Conservation (phyloP, 140 eudicot genomes). For the Senecio squalidus region DNA sequence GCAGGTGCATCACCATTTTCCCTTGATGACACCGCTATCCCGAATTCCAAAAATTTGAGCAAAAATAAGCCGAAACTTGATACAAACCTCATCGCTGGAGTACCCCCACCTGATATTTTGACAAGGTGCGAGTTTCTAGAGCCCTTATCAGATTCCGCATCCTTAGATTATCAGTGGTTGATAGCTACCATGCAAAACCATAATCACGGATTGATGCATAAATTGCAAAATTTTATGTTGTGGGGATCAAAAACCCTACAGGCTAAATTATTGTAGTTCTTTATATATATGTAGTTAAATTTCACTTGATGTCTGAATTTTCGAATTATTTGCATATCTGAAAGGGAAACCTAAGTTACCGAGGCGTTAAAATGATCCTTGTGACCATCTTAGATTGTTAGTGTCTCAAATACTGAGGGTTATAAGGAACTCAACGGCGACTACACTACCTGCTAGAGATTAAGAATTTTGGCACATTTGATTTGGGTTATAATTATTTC, state of each 20-base stretch:
- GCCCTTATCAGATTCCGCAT: conserved; percentile 72
- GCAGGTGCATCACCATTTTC: conserved; percentile 87
- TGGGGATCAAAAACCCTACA: conserved; percentile 19
- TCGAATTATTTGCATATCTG: not conserved
- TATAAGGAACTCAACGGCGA: too few relatives aligned
- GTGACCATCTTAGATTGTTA: not conserved
- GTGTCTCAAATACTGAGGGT: too few relatives aligned
- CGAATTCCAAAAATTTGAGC: conserved; percentile 10
- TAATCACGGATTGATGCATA: conserved; percentile 20
- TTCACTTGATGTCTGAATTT: not conserved
- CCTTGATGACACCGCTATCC: conserved; percentile 27
- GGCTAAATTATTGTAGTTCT: conserved; percentile 13
- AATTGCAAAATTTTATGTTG: conserved; percentile 11
- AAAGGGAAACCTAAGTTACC: not conserved
- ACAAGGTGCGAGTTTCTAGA: conserved; percentile 71
- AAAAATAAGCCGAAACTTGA: conserved; percentile 73
- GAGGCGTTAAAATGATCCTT: not conserved
- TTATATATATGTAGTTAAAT: not conserved
- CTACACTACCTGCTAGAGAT: too few relatives aligned
- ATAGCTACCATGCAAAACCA: conserved; percentile 43
- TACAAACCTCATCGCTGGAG: conserved; percentile 62
- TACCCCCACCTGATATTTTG: conserved; percentile 77
- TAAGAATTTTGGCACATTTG: too few relatives aligned
- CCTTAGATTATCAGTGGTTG: conserved; percentile 63
- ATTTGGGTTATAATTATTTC: too few relatives aligned